A percentile compares a stretch with the other conserved stretches of the same genome.
Evolutionary conservation across 331 rosid species (phyloP).

Genomic region (Spiraea crenata): DNA sequence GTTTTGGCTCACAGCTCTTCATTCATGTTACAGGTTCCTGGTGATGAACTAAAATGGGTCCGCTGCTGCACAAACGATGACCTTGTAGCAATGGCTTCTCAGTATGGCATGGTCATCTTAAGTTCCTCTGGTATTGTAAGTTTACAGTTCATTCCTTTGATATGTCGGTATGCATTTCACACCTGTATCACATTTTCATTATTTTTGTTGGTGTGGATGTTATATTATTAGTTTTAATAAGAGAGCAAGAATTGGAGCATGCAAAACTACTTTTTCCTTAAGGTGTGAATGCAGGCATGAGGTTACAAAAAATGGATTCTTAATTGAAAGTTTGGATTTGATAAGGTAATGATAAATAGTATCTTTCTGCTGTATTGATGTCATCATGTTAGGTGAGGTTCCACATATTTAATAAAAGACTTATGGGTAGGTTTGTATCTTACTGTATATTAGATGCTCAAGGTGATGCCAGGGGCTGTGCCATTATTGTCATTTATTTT

Average conservation of each 20-base stretch:
- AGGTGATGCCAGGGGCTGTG: no score
- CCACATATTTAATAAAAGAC: no score
- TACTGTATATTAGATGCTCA: no score
- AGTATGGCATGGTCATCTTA: slow-evolving; percentile 83
- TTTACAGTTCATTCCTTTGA: slow-evolving; percentile 3
- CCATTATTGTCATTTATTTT: no score
- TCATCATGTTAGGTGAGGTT: no score
- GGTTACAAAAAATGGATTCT: neutral
- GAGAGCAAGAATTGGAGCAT: neutral
- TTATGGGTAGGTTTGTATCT: no score
- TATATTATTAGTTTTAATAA: neutral
- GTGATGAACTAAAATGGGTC: slow-evolving; percentile 98
- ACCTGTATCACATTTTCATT: neutral
- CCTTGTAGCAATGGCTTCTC: slow-evolving; percentile 97
- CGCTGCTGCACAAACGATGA: slow-evolving; percentile 85
- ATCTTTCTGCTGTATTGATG: no score
- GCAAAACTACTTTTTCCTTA: no score
- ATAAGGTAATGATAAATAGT: neutral
- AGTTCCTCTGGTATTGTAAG: slow-evolving; percentile 74
- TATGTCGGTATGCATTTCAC: neutral
- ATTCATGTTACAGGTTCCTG: slow-evolving; percentile 66
- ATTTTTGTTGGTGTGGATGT: neutral
- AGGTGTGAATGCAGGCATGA: no score
- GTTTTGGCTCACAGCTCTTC: slow-evolving; percentile 10
- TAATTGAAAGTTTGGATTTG: neutral